Percentiles rank a stretch among this genome's conserved stretches.
These are phyloP conservation scores for Yamadazyma aaseri DNA, from an alignment of 1,139 yeast species.

Conservation along the genomic window DNA sequence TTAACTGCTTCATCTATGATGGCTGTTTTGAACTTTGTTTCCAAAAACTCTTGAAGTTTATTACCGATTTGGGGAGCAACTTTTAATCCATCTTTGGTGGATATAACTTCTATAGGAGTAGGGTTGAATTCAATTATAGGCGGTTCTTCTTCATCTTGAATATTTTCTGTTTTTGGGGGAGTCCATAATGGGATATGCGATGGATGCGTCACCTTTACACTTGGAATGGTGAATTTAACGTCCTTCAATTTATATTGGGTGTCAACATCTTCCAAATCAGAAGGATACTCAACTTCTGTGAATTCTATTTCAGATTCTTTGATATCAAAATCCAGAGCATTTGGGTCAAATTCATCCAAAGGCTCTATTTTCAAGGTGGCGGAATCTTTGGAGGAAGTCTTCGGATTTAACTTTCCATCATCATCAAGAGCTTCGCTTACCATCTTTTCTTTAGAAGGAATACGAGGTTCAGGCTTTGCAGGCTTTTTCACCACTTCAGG, in stretches of 20 bases:
- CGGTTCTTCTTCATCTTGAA: slow-evolving; percentile 41
- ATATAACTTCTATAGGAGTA: slow-evolving; percentile 24
- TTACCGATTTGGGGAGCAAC: slow-evolving; percentile 30
- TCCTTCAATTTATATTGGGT: slow-evolving; percentile 37
- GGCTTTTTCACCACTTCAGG: background rate
- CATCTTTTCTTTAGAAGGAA: background rate
- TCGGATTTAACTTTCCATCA: background rate
- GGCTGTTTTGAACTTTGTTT: slow-evolving; percentile 44
- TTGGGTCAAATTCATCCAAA: slow-evolving; percentile 1
- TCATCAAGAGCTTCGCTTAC: background rate
- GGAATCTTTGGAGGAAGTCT: background rate
- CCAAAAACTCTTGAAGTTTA: slow-evolving; percentile 54
- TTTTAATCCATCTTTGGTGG: slow-evolving; percentile 15
- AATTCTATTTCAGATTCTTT: slow-evolving; percentile 13
- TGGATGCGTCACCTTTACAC: slow-evolving; percentile 74
- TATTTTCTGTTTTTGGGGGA: slow-evolving; percentile 41
- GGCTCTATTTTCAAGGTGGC: background rate
- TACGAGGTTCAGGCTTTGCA: background rate
- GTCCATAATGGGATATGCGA: slow-evolving; percentile 69
- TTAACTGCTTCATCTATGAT: slow-evolving; percentile 39
- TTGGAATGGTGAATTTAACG: slow-evolving; percentile 51
- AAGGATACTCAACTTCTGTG: slow-evolving; percentile 15
- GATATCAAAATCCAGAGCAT: slow-evolving; percentile 3
- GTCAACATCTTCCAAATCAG: slow-evolving; percentile 12
- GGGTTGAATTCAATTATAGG: slow-evolving; percentile 31